Evolutionary conservation across 2,329 filamentous ascomycete species (phyloP), one percentile per base, ranked within the genome.

Genomic region (Epichloe brachyelytri): DNA sequence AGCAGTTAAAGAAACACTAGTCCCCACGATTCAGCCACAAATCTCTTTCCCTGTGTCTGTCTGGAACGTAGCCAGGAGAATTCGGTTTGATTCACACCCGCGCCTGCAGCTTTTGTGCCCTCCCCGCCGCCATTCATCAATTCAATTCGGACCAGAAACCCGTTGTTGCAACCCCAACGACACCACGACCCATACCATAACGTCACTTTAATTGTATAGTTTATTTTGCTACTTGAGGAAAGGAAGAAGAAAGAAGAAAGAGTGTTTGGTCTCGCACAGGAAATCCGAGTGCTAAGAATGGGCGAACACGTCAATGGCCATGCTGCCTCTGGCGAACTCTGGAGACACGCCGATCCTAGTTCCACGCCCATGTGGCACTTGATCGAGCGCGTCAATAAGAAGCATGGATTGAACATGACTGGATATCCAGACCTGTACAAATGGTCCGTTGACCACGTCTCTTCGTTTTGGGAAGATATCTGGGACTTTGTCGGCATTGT

Each of bases 401-500:
- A 84, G 59, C 78, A 90, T 61, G 68, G 71, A 11, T 66, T 88
- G 51, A 63, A 72, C 20, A 72, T 93, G 45, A 64, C 73, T 17
- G 79, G 74, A 55, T 95, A 95, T 62, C 70, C 82, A 19, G 80
- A 80, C n/a, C 76, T 97, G 8, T 86, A 91, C 70, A 71, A 78
- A 63, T 97, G 91, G 91, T 95, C 88, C 57, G 77, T 93, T 56
- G 78, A 84, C 7, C 75, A 91, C 58, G 76, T 88, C 7, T 76
- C 81, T 22, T 71, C 76, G 1, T 95, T 96, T 65, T 97, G 91
- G 91, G 81, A 78, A 47, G 83, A 89, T 51, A 78, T 88, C 10
- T 96, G 90, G 90, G 74, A 86, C 41, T 90, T 85, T 66, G 86
- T 86, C 3, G 85, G 85, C 43, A 77, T 97, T 58, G 81, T 75